A percentile compares a stretch with the other conserved stretches of the same genome.
These are phyloP conservation scores for Mortierella sp. DNA, from an alignment of 371 early-diverging fungal genomes.

Conservation along the genomic window DNA sequence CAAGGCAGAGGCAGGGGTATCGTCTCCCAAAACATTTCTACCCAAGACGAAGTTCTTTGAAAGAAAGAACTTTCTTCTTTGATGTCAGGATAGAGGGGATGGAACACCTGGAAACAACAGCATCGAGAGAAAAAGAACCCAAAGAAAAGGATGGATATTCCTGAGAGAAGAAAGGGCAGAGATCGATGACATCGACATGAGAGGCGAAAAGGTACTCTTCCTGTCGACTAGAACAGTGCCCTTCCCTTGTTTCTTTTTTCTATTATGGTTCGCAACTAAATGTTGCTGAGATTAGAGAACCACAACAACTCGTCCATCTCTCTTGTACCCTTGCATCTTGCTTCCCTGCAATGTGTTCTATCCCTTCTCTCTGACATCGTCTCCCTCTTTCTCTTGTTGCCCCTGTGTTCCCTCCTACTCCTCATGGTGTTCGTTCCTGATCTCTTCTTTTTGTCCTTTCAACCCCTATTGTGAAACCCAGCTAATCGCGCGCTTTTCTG, in stretches of 20 bases:
- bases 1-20: too few species aligned
- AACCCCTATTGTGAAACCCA: background rate
- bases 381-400: background rate
- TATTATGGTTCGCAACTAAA: background rate
- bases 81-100: background rate
- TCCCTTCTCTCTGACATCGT: background rate
- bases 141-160: background rate
- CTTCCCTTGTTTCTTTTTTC: background rate
- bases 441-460: background rate
- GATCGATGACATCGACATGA: background rate
- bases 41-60: background rate
- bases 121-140: background rate
- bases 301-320: background rate
- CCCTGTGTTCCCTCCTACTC: background rate
- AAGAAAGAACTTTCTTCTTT: background rate
- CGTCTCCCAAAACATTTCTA: too few species aligned
- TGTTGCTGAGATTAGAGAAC: background rate
- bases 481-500: background rate
- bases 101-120: background rate
- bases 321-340: background rate
- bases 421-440: background rate
- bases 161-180: background rate
- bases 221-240: background rate
- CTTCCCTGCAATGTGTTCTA: too few species aligned
- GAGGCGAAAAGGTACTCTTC: background rate